phyloP scores from a whole-genome alignment of 2,329 filamentous ascomycete species.

The Ophiostoma angusticollis region DNA sequence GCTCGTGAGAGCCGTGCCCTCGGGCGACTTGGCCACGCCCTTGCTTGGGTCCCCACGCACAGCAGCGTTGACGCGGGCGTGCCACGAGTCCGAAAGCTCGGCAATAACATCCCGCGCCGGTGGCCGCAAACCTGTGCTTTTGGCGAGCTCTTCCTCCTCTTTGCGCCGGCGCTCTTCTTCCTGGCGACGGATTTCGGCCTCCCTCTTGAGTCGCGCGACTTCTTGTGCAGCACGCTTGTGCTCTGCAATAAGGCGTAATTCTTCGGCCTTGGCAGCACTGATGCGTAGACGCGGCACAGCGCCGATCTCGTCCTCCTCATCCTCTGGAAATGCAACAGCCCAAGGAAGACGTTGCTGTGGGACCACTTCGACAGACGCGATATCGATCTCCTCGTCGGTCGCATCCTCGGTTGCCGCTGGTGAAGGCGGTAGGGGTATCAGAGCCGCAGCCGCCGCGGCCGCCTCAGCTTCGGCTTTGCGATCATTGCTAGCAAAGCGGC shows the following conservation, averaged over 20 bases:
- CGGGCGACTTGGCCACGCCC: constrained; percentile 32
- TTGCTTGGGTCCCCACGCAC: constrained; percentile 22
- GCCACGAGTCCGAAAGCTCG: constrained; percentile 26
- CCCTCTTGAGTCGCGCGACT: constrained; percentile 13
- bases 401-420: constrained; percentile 9
- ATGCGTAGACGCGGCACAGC: constrained; percentile 13
- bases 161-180: constrained; percentile 16
- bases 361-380: background rate
- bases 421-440: constrained; percentile 11
- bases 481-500: constrained; percentile 1
- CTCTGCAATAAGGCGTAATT: constrained; percentile 13
- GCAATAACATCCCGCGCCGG: constrained; percentile 17
- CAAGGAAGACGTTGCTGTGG: constrained; percentile 3
- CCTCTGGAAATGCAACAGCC: constrained; percentile 5
- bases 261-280: constrained; percentile 17
- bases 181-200: constrained; percentile 13
- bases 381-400: constrained; percentile 6
- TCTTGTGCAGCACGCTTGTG: constrained; percentile 13
- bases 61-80: constrained; percentile 22
- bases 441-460: constrained; percentile 1
- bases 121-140: constrained; percentile 16
- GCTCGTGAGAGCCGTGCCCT: constrained; percentile 35
- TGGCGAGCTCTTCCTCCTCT: constrained; percentile 14
- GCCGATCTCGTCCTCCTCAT: constrained; percentile 1
- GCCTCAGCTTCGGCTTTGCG: constrained; percentile 5